Base-by-base conservation (phyloP, 306 rosid genomes). In the Macrotyloma uniflorum region DNA sequence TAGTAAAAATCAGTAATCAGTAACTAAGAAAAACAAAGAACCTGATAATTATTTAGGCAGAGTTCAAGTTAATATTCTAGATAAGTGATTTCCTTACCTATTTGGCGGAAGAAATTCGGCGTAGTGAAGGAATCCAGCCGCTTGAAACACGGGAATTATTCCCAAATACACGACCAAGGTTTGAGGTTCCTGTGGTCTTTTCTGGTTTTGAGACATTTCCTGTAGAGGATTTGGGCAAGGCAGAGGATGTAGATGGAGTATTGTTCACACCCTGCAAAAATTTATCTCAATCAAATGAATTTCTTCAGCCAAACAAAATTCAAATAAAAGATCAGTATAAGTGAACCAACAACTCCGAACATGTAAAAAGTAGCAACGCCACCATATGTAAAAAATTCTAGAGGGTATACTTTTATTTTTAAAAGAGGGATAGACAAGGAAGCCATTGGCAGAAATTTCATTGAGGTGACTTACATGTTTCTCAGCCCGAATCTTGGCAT, bases 71-170 rank as follows among this genome's bases (percentile, higher is more conserved):
- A 59, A 43, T 45, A 61, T 42, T 28, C 12, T 55, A 69, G 64
- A 36, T 36, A 62, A 73, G 66, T 5, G 13, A 73, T 67, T 59
- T 70, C 49, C 80, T 69, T 64, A 85, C 91, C 82, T 83, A 83
- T 68, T 87, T 85, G 81, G 91, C 49, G 0, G 91, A 88, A 38
- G 91, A 88, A 46, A 85, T 83, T 55, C 91, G 87, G 46, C 87
- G 84, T 72, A 88, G 79, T 4, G 91, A 88, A 71, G 91, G 89
- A 64, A 88, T 72, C 91, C 86, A 83, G 58, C 86, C 46, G 79
- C 87, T 88, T 26, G 91, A 83, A 85, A 82, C 72, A 79, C 85
- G 87, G 28, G 87, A 10, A 26, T 82, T 86, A 67, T 36, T 70
- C 47, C 87, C 87, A 22, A 85, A 58, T 38, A 81, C 87, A 33